These are phyloP conservation scores for Neonectria sp. DNA, from an alignment of 2,329 filamentous ascomycete genomes.

Conservation along the genomic window DNA sequence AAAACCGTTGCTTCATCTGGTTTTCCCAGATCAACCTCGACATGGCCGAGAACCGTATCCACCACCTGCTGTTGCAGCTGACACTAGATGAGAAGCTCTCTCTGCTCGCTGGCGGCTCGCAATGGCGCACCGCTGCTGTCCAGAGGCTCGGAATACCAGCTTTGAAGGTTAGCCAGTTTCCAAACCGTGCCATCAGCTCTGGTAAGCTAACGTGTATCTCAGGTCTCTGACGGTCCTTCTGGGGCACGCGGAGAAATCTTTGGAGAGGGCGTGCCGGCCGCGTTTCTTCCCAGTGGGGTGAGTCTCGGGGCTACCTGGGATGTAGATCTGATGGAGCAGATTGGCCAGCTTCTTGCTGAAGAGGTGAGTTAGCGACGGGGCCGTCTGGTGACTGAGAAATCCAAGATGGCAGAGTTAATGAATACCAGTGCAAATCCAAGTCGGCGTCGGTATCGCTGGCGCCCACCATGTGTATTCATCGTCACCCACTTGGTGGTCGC, in stretches of 20 bases:
- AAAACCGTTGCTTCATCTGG: too few relatives aligned
- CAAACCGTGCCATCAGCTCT: background rate
- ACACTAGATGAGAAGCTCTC: background rate
- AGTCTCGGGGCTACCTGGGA: constrained; percentile 31
- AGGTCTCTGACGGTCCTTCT: background rate
- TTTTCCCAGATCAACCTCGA: too few relatives aligned
- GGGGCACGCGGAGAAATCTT: background rate
- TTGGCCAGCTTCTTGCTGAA: constrained; percentile 22
- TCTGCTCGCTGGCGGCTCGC: background rate
- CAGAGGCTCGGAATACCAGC: background rate
- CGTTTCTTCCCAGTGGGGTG: constrained; percentile 12
- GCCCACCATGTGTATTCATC: constrained; percentile 74
- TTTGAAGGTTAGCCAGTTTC: background rate
- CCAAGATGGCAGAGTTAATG: background rate
- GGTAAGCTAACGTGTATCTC: background rate
- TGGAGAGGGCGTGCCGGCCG: constrained; percentile 22
- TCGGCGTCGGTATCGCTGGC: constrained; percentile 70
- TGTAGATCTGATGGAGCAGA: constrained; percentile 5
- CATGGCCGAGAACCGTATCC: too few relatives aligned
- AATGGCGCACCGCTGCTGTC: background rate
- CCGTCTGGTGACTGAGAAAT: too few relatives aligned
- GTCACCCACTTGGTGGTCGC: constrained; percentile 72
- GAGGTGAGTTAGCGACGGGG: background rate
- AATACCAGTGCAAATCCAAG: constrained; percentile 53
- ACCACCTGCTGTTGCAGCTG: too few relatives aligned